Conservation (phyloP, 2,329 filamentous ascomycete genomes). For the Verticillium nubilum region DNA sequence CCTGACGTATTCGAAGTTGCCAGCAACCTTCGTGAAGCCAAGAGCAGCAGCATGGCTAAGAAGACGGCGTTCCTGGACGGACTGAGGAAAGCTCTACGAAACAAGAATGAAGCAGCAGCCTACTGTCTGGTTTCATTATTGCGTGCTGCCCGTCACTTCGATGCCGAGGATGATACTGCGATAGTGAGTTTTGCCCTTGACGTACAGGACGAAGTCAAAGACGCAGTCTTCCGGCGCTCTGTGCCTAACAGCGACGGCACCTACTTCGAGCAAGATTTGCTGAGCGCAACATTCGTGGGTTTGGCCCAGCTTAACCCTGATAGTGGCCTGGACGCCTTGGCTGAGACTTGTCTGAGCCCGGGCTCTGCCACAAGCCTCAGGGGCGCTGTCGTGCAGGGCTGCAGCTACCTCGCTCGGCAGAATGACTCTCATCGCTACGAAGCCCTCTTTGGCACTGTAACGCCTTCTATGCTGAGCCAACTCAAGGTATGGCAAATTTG, state of each 20-base stretch:
- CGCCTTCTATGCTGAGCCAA: slow-evolving; percentile 51
- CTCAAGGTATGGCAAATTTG: slow-evolving; percentile 39
- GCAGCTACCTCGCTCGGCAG: slow-evolving; percentile 55
- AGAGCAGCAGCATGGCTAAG: slow-evolving; percentile 57
- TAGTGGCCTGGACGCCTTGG: slow-evolving; percentile 49
- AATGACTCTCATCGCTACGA: slow-evolving; percentile 42
- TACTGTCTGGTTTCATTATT: slow-evolving; percentile 60
- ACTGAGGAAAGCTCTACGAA: slow-evolving; percentile 56
- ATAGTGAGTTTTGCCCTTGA: slow-evolving; percentile 64
- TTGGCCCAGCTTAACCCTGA: slow-evolving; percentile 58
- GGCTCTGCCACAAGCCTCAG: slow-evolving; percentile 55
- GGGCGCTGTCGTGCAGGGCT: slow-evolving; percentile 56
- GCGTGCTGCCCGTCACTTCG: slow-evolving; percentile 59
- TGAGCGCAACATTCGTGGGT: slow-evolving; percentile 62
- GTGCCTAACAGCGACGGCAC: slow-evolving; percentile 39
- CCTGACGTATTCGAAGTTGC: slow-evolving; percentile 67
- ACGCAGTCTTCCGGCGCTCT: slow-evolving; percentile 56
- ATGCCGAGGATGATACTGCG: slow-evolving; percentile 56
- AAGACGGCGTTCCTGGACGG: slow-evolving; percentile 61
- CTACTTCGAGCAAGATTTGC: slow-evolving; percentile 56
- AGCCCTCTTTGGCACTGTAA: slow-evolving; percentile 48
- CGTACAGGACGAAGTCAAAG: slow-evolving; percentile 62
- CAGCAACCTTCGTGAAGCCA: slow-evolving; percentile 60
- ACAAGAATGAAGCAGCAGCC: slow-evolving; percentile 61
- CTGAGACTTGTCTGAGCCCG: slow-evolving; percentile 50